phyloP scores from a whole-genome alignment of 2,329 filamentous ascomycete genomes.

The Arthrinium phaeospermum region DNA sequence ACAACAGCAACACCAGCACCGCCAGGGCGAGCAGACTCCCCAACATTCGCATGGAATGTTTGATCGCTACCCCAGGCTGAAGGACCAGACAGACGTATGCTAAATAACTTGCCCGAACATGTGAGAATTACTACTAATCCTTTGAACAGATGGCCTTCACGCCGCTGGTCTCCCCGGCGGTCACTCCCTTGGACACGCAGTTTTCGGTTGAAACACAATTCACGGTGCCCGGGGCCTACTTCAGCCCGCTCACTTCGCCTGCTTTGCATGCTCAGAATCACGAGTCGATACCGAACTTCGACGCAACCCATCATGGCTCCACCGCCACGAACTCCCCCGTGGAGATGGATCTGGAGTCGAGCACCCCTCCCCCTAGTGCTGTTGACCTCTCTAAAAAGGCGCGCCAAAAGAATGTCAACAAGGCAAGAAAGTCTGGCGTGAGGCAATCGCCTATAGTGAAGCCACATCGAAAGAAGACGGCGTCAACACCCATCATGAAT shows the following conservation, averaged over 20 bases:
- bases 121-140: constrained; percentile 29
- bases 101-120: constrained; percentile 23
- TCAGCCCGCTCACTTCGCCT: constrained; percentile 83
- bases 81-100: constrained; percentile 62
- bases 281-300: constrained; percentile 53
- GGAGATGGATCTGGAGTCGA: constrained; percentile 61
- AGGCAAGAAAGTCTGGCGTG: constrained; percentile 61
- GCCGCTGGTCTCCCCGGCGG: constrained; percentile 81
- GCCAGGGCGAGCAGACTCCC: constrained; percentile 50
- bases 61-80: constrained; percentile 69
- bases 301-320: constrained; percentile 46
- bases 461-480: constrained; percentile 61
- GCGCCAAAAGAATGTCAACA: constrained; percentile 57
- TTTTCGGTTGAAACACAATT: constrained; percentile 67
- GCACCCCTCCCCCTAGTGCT: constrained; percentile 44
- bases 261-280: constrained; percentile 73
- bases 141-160: constrained; percentile 72
- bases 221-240: constrained; percentile 73
- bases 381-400: constrained; percentile 58
- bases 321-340: constrained; percentile 59
- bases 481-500: constrained; percentile 60
- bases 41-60: constrained; percentile 66
- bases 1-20: constrained; percentile 19
- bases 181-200: constrained; percentile 77
- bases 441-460: constrained; percentile 78